Base-by-base conservation (phyloP, 345 rosid genomes). In the Eucalyptus melliodora region DNA sequence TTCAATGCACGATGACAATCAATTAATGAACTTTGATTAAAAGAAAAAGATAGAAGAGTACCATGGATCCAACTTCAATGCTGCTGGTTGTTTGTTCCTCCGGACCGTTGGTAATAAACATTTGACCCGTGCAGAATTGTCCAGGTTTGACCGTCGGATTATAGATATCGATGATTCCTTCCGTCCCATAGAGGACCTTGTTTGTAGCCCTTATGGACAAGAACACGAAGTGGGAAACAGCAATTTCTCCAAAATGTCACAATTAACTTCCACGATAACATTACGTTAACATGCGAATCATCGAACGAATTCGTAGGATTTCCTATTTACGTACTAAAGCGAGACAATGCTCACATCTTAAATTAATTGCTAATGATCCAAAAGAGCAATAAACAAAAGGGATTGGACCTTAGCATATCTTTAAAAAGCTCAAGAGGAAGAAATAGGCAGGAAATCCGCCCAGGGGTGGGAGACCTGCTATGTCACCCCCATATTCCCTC, bases 351-450 rank as follows among this genome's bases (percentile, higher is more conserved):
- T 16, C 42, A 3, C 9, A 31, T 16, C 37, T 19, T 69, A 16
- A 31, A 16, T 31, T 69, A 31, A 69, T 69, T 31, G 23, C 80
- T 16, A 16, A 31, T 9, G 80, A 69, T 31, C 31, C 3, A 2
- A 16, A 67, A 16, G 80, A 67, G 42, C 6, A 37, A 19, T 31
- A 67, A 67, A 67, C 23, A 67, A 67, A 67, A 67, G 23, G 80
- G 42, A 51, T 51, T 51, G 9, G 9, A 17, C 55, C 0, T 17
- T 0, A 51, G 56, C 4, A 51, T 0, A 51, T 51, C 9, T 0
- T 17, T 51, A 17, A 51, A 51, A 51, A 51, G 23, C 4, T 17
- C 56, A 51, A 51, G 56, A 51, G 23, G 1, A 51, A 51, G 23
- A 51, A 51, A 51, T 51, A 51, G 56, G 4, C 0, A 1, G 55